Evolutionary conservation across 176 grass and related monocot genomes (phyloP).

Genomic region (Rhynchospora breviuscula): DNA sequence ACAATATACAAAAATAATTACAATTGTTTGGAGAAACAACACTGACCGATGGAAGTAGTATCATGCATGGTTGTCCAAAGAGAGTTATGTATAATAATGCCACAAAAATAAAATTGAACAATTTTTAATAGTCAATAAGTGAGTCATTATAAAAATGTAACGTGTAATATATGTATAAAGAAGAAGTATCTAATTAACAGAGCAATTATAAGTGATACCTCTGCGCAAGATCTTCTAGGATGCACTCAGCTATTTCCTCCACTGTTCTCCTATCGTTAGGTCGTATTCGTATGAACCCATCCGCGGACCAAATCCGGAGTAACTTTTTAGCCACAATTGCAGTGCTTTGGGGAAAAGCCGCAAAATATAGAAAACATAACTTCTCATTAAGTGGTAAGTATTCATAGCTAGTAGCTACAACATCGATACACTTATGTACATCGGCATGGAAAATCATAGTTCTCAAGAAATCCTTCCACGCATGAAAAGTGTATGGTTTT

Average conservation of each 20-base stretch:
- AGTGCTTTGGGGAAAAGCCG: too few species aligned
- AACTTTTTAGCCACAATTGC: too few species aligned
- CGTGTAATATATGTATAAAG: too few species aligned
- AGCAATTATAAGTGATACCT: neutral
- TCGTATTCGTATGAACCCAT: neutral
- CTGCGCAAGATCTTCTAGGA: neutral
- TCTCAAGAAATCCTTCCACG: neutral
- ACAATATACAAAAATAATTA: too few species aligned
- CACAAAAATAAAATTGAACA: too few species aligned
- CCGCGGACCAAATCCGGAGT: neutral
- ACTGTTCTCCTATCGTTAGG: neutral
- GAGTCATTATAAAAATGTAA: too few species aligned
- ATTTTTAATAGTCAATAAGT: too few species aligned
- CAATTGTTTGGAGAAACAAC: too few species aligned
- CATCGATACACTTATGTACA: neutral
- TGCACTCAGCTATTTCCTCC: neutral
- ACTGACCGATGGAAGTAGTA: too few species aligned
- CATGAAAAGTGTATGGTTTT: neutral
- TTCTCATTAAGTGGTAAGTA: neutral
- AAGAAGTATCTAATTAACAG: too few species aligned
- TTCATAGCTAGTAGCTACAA: neutral
- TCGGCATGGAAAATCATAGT: neutral
- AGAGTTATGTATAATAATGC: too few species aligned
- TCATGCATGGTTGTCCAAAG: too few species aligned
- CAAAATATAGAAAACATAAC: neutral